Evolutionary conservation across 495 filamentous ascomycete species (phyloP), one percentile per base, ranked within the genome.

Genomic region (Tuber borchii): DNA sequence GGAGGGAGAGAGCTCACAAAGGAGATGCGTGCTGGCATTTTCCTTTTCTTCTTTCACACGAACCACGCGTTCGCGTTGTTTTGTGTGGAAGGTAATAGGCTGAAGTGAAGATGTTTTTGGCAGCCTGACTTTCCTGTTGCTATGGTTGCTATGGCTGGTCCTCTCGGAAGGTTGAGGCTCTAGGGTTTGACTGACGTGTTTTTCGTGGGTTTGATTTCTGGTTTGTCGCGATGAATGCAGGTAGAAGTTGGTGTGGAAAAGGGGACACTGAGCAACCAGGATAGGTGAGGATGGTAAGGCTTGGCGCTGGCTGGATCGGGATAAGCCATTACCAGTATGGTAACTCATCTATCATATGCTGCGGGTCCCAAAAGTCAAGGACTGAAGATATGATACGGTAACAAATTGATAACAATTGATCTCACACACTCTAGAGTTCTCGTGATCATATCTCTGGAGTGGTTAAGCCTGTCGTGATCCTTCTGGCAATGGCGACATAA

Each of bases 11-110:
- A 44, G 65, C 78, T 45, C 75, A 84, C 77, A 31, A 84, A 83
- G 42, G 81, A 82, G 70, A 82, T 82, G 44, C 81, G 81, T 43
- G 81, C 81, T 37, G 81, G 81, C 81, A 82, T 82, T 73, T 70
- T 71, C 22, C 70, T n/a, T n/a, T 40, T 71, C 39, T 19, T 19
- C n/a, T n/a, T 51, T 37, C 70, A 20, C n/a, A 56, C n/a, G 56
- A 65, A 65, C 10, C 56, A 65, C 56, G 56, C n/a, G n/a, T 31
- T 65, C 56, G 56, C 56, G 12, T 46, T 71, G n/a, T 73, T 31
- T 65, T 45, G 77, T n/a, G 65, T 22, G 2, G 45, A 48, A 9
- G 70, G 42, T 70, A 10, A 70, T 26, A 43, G 16, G 37, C n/a
- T 34, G 44, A 73, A 42, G 26, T 40, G 22, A 56, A 56, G 48